These are phyloP conservation scores for Aspergillus spinulosporus DNA, from an alignment of 2,329 filamentous ascomycete species.

Conservation along the genomic window DNA sequence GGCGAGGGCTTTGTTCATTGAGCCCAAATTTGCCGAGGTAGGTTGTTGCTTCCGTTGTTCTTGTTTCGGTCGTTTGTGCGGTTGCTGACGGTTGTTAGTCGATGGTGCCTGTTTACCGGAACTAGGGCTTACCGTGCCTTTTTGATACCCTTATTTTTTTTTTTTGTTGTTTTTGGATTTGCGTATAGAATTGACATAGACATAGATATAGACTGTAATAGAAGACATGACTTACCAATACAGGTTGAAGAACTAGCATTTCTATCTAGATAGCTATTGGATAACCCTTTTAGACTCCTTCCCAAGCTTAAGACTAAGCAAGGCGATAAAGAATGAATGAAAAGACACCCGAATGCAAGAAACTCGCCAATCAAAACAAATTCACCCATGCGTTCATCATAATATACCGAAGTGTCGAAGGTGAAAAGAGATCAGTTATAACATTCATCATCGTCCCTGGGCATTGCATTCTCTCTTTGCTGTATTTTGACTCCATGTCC, in stretches of 20 bases:
- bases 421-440: slow-evolving; percentile 17
- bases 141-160: slow-evolving; percentile 6
- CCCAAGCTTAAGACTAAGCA: slow-evolving; percentile 16
- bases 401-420: slow-evolving; percentile 10
- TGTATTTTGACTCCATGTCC: slow-evolving; percentile 1
- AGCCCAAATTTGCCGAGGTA: slow-evolving; percentile 40
- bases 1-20: slow-evolving; percentile 41
- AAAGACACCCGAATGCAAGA: slow-evolving; percentile 17
- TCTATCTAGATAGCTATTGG: slow-evolving; percentile 22
- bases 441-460: slow-evolving; percentile 8
- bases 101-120: slow-evolving; percentile 35
- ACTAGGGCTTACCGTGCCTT: slow-evolving; percentile 11
- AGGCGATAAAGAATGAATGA: slow-evolving; percentile 12
- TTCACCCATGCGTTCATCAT: slow-evolving; percentile 20
- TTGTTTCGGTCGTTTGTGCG: neutral
- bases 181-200: slow-evolving; percentile 11
- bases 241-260: slow-evolving; percentile 15
- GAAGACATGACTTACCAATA: slow-evolving; percentile 5
- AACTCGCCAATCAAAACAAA: slow-evolving; percentile 17
- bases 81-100: slow-evolving; percentile 24
- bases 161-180: neutral
- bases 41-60: slow-evolving; percentile 16
- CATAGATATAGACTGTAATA: neutral
- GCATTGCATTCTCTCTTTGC: neutral
- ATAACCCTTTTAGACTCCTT: slow-evolving; percentile 19